These are phyloP conservation scores for Stentor coeruleus DNA, from an alignment of 73 alveolate species.

Conservation along the genomic window DNA sequence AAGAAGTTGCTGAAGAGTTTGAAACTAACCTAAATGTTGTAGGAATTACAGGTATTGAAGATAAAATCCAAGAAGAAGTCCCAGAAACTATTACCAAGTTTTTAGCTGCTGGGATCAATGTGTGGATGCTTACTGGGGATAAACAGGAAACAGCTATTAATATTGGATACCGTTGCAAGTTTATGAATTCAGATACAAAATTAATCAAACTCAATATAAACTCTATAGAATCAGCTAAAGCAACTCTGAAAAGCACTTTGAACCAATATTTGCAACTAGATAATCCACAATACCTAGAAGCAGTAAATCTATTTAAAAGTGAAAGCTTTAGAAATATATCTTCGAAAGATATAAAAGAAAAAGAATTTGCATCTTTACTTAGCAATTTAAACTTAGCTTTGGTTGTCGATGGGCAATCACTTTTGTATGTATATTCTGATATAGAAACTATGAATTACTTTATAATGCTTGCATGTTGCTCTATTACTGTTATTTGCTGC, in stretches of 20 bases:
- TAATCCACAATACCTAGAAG: background rate
- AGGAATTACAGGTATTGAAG: constrained; percentile 19
- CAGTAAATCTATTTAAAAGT: background rate
- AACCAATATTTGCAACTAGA: background rate
- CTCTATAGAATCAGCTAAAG: background rate
- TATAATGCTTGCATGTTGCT: background rate
- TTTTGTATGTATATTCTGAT: background rate
- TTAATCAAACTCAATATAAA: background rate
- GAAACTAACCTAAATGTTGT: background rate
- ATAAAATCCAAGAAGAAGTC: constrained; percentile 19
- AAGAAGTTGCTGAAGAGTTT: background rate
- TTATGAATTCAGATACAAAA: constrained; percentile 28
- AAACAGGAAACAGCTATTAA: constrained; percentile 79
- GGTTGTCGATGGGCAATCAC: background rate
- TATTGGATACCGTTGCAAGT: constrained; percentile 75
- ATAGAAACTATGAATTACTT: background rate
- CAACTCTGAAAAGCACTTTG: background rate
- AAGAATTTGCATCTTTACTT: background rate
- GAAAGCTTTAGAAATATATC: background rate
- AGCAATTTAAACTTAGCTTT: background rate
- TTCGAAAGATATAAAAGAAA: background rate
- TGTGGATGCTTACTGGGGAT: constrained; percentile 43
- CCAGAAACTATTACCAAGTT: background rate
- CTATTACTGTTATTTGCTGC: background rate
- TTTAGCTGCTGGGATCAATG: background rate